Evolutionary conservation across 176 grass and related monocot species (phyloP), one percentile per base, ranked within the genome.

Genomic region (Guadua angustifolia): DNA sequence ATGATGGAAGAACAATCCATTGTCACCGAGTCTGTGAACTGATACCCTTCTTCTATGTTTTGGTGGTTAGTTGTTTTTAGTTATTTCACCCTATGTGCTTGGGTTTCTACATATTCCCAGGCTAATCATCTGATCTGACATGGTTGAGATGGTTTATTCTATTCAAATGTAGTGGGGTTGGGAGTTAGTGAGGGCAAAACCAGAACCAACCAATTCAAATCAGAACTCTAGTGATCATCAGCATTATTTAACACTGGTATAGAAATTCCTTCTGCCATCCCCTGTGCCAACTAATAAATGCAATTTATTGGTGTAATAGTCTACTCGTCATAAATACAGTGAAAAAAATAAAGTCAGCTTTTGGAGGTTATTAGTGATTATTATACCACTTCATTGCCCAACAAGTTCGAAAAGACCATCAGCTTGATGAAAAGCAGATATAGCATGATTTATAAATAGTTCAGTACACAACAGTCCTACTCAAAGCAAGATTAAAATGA

Each of bases 401-500:
- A 35, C 61, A 66, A 26, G 59, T 62, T 25, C 13, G 4, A 4
- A 10, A 51, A 66, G 18, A 49, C 29, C 29, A 29, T 29, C 29
- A 29, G 1, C 29, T 1, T 29, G 29, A 39, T 39, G 6, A 39
- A 0, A 39, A 39, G 38, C 38, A 39, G 5, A 39, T 39, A 39
- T 39, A 39, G 6, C 38, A 39, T 39, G 38, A 5, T 39, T 39
- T 39, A 6, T 39, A 0, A 6, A 6, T 5, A 67, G 1, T 1
- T 29, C 29, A 29, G 29, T 29, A 29, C 29, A 29, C 29, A 29
- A 1, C 12, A 87, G 7, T 21, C 80, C 25, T 69, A 82, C 13
- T 21, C 16, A 79, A 74, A 61, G 33, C n/a, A 58, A 67, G 71
- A 58, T 33, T 32, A 69, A 24, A 72, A 75, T 53, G 9, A 79